A percentile compares a stretch with the other conserved stretches of the same genome.
Conservation (phyloP, 164 flowering plant species). For the Stephania yunnanensis region DNA sequence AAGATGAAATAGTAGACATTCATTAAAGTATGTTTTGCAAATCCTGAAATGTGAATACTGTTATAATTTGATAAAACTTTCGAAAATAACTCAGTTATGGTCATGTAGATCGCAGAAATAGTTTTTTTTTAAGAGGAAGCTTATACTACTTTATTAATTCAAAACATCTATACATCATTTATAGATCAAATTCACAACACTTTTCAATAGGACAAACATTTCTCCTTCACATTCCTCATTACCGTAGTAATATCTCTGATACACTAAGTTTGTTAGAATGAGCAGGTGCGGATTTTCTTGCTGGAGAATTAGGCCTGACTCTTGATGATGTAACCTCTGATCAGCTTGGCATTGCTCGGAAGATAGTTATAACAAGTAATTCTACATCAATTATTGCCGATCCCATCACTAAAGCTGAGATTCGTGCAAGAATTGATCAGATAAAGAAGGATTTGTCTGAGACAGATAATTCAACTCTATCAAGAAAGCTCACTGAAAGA, state of each 20-base stretch:
- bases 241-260: neutral
- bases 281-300: conserved; percentile 85
- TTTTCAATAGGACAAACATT: too few species aligned
- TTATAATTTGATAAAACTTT: too few species aligned
- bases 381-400: conserved; percentile 83
- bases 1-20: neutral
- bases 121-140: too few species aligned
- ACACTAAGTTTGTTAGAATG: conserved; percentile 14
- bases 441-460: conserved; percentile 83
- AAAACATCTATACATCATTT: too few species aligned
- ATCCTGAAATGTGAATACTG: too few species aligned
- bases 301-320: conserved; percentile 72
- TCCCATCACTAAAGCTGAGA: conserved; percentile 67
- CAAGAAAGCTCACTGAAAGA: conserved; percentile 70
- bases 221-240: too few species aligned
- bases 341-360: conserved; percentile 83
- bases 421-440: conserved; percentile 77
- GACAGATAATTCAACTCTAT: conserved; percentile 50
- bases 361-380: conserved; percentile 56
- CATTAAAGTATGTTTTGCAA: too few species aligned
- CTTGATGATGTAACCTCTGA: conserved; percentile 73
- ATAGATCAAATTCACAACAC: too few species aligned
- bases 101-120: too few species aligned
- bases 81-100: too few species aligned
- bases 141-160: too few species aligned